Base-by-base conservation (phyloP, 495 filamentous ascomycete genomes). In the Tetracladium marchalianum region DNA sequence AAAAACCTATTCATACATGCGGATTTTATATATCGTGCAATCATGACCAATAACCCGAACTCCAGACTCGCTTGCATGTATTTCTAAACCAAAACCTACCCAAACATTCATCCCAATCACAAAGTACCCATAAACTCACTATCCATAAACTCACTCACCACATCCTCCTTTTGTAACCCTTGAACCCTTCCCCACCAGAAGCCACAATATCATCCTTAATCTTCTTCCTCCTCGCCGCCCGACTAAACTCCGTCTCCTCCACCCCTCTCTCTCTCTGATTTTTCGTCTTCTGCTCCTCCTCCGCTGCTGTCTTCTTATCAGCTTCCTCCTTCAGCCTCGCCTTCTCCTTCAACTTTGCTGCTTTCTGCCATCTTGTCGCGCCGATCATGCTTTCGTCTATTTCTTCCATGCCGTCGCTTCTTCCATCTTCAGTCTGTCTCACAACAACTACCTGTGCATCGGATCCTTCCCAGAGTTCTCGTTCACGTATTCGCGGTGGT, bases 151-250 rank as follows among this genome's bases (percentile, higher is more conserved):
- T 27, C 22, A 3, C 7, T 61, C 54, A 76, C 62, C 63, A 71
- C 51, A 70, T 51, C 32, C 70, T 51, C 41, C 70, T 61, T 43
- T 68, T 68, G 46, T 71, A 72, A 34, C 69, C 68, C 9, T 66
- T 65, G 17, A 55, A 61, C 34, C 63, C 47, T 13, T 61, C 56
- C 9, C 62, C 64, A 9, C 69, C 59, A 33, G 67, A 54, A 43
- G 57, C 61, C 48, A 64, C 52, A 11, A 76, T 69, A 49, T 76
- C 68, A 31, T 73, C 70, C 51, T 70, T 71, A 41, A 76, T 76
- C 12, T 59, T 57, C 45, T 56, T 59, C 44, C 72, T 62, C 49
- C 72, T 66, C 52, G 71, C 69, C 1, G 67, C 69, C 44, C 63
- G 53, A 46, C 66, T 74, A 10, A 76, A 41, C 3, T 60, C 56